Conservation (phyloP, 305 asterid species). For the Ruellia speciosa region DNA sequence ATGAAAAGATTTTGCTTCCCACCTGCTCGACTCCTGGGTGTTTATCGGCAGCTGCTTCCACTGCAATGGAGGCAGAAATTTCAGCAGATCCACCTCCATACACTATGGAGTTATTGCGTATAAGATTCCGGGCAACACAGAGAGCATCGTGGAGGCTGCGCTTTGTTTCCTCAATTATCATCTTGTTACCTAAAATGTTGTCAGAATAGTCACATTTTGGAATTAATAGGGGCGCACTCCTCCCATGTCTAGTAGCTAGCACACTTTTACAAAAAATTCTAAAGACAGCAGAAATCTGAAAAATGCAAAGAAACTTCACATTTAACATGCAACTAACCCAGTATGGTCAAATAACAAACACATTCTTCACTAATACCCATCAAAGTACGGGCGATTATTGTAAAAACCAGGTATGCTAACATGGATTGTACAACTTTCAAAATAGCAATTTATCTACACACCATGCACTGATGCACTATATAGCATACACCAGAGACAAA, state of each 20-base stretch:
- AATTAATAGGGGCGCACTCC: not conserved
- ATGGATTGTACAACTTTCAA: not conserved
- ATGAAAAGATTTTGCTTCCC: conserved; percentile 6
- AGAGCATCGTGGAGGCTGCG: conserved; percentile 79
- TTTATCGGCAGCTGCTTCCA: conserved; percentile 76
- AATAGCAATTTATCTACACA: not conserved
- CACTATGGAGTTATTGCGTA: conserved; percentile 69
- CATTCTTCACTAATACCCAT: not conserved
- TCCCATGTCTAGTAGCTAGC: not conserved
- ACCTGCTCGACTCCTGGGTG: conserved; percentile 85
- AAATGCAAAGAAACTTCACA: not conserved
- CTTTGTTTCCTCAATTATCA: conserved; percentile 79
- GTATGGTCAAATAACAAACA: not conserved
- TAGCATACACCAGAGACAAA: no score
- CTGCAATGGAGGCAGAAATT: conserved; percentile 70
- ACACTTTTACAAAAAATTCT: not conserved
- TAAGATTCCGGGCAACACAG: conserved; percentile 70
- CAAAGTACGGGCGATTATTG: not conserved
- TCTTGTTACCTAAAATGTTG: conserved; percentile 61
- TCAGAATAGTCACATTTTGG: conserved; percentile 5
- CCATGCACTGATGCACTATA: not conserved
- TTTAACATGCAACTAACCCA: not conserved
- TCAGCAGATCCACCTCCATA: conserved; percentile 94
- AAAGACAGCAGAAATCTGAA: not conserved
- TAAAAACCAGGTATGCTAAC: not conserved